phyloP scores from a whole-genome alignment of 1,284 basidiomycete species.

The Austroboletus novae-zelandiae region DNA sequence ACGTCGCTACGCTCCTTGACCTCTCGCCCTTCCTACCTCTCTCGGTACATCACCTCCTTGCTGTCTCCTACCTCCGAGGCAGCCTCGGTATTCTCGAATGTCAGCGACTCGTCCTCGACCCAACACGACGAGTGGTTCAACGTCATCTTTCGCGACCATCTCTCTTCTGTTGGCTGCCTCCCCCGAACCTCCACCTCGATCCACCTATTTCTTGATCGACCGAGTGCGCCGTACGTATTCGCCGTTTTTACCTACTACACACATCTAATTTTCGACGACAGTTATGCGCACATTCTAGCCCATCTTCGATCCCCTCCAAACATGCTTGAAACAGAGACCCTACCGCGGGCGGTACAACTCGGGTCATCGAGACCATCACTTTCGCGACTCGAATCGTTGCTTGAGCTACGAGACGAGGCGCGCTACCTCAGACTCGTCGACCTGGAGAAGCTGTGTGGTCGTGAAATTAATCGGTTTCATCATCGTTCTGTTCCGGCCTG shows the following conservation, averaged over 20 bases:
- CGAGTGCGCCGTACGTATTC: constrained; percentile 68
- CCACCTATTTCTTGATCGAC: constrained; percentile 77
- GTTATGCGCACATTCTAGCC: constrained; percentile 64
- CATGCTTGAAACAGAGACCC: constrained; percentile 45
- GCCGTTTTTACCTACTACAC: constrained; percentile 4
- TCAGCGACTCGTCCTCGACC: constrained; percentile 34
- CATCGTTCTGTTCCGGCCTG: constrained; percentile 20
- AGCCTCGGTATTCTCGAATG: constrained; percentile 51
- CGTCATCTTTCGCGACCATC: constrained; percentile 53
- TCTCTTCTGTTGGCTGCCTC: constrained; percentile 55
- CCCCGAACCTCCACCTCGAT: constrained; percentile 46
- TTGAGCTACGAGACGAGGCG: constrained; percentile 75
- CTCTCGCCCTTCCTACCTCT: constrained; percentile 64
- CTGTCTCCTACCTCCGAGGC: constrained; percentile 42
- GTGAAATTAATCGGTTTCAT: constrained; percentile 54
- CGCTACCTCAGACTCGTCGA: constrained; percentile 63
- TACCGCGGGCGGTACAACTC: constrained; percentile 61
- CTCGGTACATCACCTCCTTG: constrained; percentile 52
- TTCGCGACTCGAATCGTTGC: constrained; percentile 56
- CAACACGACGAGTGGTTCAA: constrained; percentile 36
- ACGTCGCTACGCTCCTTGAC: constrained; percentile 64
- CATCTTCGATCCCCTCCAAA: constrained; percentile 61
- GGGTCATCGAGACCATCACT: constrained; percentile 39
- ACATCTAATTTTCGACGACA: constrained; percentile 23
- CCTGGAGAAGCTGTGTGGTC: constrained; percentile 58